Evolutionary conservation across 1,284 basidiomycete genomes (phyloP).

Genomic region (Fomitiporia mediterranea): DNA sequence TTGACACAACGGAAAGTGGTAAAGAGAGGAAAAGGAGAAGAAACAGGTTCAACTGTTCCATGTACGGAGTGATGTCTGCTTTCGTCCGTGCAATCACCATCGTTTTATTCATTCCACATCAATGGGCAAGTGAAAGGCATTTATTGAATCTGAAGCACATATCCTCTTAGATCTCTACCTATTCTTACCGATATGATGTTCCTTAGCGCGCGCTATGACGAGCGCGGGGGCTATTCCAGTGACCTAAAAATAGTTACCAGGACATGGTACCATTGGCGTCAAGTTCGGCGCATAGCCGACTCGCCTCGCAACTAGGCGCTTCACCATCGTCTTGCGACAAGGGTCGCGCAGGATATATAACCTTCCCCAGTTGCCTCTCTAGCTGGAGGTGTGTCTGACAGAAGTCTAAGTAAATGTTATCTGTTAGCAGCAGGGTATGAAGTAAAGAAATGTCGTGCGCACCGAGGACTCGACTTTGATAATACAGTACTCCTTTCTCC

Average conservation of each 20-base stretch:
- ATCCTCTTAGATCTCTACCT: neutral
- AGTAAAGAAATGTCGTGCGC: neutral
- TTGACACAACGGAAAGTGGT: no score
- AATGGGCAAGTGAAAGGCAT: no score
- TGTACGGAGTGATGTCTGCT: no score
- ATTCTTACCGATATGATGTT: neutral
- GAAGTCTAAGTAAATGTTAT: conserved; percentile 10
- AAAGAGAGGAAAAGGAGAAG: no score
- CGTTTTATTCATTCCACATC: no score
- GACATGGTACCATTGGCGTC: conserved; percentile 3
- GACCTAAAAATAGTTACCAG: conserved; percentile 11
- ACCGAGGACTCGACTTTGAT: conserved; percentile 25
- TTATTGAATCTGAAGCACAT: no score
- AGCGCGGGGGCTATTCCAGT: no score
- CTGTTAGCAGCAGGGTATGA: neutral
- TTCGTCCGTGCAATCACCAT: no score
- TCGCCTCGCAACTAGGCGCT: conserved; percentile 11
- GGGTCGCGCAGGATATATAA: conserved; percentile 24
- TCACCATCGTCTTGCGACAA: conserved; percentile 1
- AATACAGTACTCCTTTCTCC: conserved; percentile 26
- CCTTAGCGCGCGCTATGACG: neutral
- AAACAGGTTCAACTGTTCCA: no score
- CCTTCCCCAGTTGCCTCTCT: conserved; percentile 23
- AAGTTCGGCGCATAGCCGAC: conserved; percentile 7
- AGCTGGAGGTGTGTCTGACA: conserved; percentile 23